Conservation (phyloP, 2,329 filamentous ascomycete species). For the Cadophora sp. region DNA sequence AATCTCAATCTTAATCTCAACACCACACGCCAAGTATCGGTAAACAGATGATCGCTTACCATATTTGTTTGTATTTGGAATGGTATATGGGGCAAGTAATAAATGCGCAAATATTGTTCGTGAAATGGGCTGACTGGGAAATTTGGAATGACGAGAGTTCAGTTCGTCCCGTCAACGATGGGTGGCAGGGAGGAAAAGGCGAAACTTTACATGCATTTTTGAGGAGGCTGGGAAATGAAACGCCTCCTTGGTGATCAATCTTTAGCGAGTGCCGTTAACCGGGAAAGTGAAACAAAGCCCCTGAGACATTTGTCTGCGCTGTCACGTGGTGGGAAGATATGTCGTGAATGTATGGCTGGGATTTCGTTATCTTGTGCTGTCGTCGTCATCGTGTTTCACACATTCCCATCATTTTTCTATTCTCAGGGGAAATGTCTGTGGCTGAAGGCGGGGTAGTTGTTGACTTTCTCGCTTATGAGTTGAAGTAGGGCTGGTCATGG, state of each 20-base stretch:
- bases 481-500: no score
- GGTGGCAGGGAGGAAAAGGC: not conserved
- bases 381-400: not conserved
- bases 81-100: not conserved
- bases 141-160: not conserved
- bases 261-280: not conserved
- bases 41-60: constrained; percentile 3
- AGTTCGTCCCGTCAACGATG: not conserved
- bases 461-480: no score
- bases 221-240: not conserved
- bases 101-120: not conserved
- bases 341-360: not conserved
- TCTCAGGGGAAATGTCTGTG: no score
- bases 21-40: not conserved
- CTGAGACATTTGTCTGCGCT: constrained; percentile 1
- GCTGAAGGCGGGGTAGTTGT: no score
- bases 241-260: not conserved
- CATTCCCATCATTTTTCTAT: no score
- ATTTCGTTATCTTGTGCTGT: not conserved
- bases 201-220: not conserved
- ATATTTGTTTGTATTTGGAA: not conserved
- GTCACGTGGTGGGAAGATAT: not conserved
- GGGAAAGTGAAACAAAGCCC: not conserved
- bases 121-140: not conserved
- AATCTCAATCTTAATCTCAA: not conserved